Percentiles rank a stretch among this genome's conserved stretches.
These are phyloP conservation scores for Cladosporium sp. DNA, from an alignment of 2,329 filamentous ascomycete genomes.

Conservation along the genomic window DNA sequence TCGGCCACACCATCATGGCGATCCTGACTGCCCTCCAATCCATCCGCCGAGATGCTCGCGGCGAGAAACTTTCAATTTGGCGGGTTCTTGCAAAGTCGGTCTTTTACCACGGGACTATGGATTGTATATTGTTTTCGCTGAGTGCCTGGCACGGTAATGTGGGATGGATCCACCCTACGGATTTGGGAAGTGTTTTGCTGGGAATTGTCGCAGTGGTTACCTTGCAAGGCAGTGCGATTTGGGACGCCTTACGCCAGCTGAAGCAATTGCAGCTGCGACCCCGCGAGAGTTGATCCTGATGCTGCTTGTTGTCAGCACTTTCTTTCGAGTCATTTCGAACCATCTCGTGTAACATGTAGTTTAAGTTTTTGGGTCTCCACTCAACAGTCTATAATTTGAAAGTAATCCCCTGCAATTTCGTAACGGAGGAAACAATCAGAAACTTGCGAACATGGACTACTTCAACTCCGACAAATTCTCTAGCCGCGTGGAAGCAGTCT, in stretches of 20 bases:
- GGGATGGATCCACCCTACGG: slow-evolving; percentile 4
- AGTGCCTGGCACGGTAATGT: slow-evolving; percentile 4
- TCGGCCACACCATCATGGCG: slow-evolving; percentile 3
- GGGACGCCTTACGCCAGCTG: slow-evolving; percentile 17
- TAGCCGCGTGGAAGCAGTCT: neutral
- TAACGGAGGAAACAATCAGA: too few relatives aligned
- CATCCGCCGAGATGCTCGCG: slow-evolving; percentile 5
- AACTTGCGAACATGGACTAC: neutral
- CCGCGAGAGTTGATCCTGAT: neutral
- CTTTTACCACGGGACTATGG: neutral
- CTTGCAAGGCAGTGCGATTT: neutral
- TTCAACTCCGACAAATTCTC: neutral
- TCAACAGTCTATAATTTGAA: too few relatives aligned
- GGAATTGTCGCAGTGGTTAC: neutral
- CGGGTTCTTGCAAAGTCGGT: neutral
- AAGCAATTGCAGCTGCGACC: slow-evolving; percentile 9
- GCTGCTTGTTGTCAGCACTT: too few relatives aligned
- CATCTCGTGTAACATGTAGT: too few relatives aligned
- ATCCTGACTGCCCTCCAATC: neutral
- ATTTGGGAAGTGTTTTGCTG: neutral
- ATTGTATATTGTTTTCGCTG: neutral
- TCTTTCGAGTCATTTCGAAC: too few relatives aligned
- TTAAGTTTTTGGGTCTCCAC: too few relatives aligned
- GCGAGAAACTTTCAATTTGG: slow-evolving; percentile 1
- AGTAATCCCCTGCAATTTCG: too few relatives aligned